Percentiles rank a stretch among this genome's conserved stretches.
phyloP scores from a whole-genome alignment of 768 basidiomycete genomes.

The Trametes villosa region DNA sequence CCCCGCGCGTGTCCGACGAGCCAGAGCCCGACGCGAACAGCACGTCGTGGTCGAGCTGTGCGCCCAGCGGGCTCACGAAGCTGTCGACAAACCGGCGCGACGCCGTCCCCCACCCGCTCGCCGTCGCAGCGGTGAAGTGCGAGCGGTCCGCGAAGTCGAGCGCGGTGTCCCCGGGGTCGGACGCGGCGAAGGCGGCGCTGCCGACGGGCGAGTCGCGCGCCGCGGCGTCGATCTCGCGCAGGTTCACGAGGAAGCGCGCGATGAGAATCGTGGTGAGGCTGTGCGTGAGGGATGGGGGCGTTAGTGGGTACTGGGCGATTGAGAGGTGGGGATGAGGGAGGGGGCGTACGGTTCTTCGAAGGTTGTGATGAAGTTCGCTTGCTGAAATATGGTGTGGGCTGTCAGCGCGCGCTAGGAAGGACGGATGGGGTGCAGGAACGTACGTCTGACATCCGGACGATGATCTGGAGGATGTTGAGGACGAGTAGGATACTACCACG shows the following conservation, averaged over 20 bases:
- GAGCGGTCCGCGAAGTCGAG: slow-evolving; percentile 3
- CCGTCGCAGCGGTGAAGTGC: neutral
- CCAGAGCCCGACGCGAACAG: neutral
- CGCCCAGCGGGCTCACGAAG: slow-evolving; percentile 1
- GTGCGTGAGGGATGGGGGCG: too few species aligned
- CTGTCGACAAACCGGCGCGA: neutral
- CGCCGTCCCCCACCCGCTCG: neutral
- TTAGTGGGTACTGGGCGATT: neutral
- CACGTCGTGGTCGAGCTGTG: neutral
- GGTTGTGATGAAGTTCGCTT: slow-evolving; percentile 9
- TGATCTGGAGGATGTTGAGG: slow-evolving; percentile 17
- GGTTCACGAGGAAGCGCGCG: slow-evolving; percentile 22
- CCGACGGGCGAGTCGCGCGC: neutral
- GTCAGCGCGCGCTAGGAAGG: neutral
- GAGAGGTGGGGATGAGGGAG: neutral
- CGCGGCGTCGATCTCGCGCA: slow-evolving; percentile 14
- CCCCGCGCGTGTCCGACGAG: neutral
- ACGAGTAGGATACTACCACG: slow-evolving; percentile 10
- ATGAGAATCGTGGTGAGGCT: slow-evolving; percentile 16
- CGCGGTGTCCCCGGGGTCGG: neutral
- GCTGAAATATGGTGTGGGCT: neutral
- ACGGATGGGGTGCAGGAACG: neutral
- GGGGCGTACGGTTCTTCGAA: slow-evolving; percentile 4
- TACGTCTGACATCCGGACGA: slow-evolving; percentile 5
- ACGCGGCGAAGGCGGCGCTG: neutral